Conservation (phyloP, 1,284 basidiomycete genomes). For the Puccinia sorghi region DNA sequence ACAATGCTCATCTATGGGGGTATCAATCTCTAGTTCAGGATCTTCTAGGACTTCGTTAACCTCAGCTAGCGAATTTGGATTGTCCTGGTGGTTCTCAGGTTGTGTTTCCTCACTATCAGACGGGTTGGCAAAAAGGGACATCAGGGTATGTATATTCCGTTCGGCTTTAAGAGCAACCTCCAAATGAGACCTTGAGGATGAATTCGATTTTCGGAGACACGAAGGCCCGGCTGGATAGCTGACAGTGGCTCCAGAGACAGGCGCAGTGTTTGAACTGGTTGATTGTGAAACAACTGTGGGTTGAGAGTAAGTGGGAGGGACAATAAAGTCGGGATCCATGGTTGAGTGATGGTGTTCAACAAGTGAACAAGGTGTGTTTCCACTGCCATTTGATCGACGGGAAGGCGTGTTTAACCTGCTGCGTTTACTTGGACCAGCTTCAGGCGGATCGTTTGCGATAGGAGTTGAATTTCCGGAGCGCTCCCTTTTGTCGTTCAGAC, state of each 20-base stretch:
- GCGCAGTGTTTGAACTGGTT: slow-evolving; percentile 6
- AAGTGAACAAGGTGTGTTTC: slow-evolving; percentile 3
- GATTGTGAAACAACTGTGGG: slow-evolving; percentile 15
- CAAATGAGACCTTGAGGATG: slow-evolving; percentile 34
- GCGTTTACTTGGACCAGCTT: slow-evolving; percentile 41
- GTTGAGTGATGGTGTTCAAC: slow-evolving; percentile 9
- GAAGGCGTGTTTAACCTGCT: slow-evolving; percentile 29
- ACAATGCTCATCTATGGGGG: slow-evolving; percentile 86
- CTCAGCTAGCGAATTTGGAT: slow-evolving; percentile 15
- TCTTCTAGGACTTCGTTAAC: slow-evolving; percentile 31
- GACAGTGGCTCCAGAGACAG: background rate
- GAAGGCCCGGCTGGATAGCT: background rate
- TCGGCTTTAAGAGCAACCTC: slow-evolving; percentile 21
- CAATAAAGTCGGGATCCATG: slow-evolving; percentile 15
- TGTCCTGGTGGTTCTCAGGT: background rate
- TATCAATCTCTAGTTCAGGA: slow-evolving; percentile 68
- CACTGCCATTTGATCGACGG: slow-evolving; percentile 22
- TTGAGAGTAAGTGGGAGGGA: background rate
- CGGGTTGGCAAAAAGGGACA: slow-evolving; percentile 29
- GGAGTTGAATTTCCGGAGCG: slow-evolving; percentile 10
- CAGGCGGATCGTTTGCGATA: slow-evolving; percentile 9
- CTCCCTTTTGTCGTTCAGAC: slow-evolving; percentile 18
- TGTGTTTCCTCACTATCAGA: slow-evolving; percentile 17
- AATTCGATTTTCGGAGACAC: slow-evolving; percentile 24
- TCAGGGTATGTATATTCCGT: slow-evolving; percentile 28